Evolutionary conservation across 1,284 basidiomycete species (phyloP).

Genomic region (Tylopilus orsonianus): DNA sequence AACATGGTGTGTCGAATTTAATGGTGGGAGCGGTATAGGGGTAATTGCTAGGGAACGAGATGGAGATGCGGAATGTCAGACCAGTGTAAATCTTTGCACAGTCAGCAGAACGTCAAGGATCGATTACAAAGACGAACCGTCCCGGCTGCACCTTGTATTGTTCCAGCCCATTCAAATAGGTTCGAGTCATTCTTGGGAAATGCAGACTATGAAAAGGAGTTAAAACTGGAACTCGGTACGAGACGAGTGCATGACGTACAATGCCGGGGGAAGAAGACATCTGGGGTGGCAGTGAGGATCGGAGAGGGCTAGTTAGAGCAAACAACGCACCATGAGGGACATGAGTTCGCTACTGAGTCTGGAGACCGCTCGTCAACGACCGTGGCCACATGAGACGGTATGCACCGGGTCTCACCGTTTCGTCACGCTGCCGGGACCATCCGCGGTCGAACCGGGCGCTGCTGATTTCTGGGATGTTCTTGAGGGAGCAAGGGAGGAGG

Average conservation of each 20-base stretch:
- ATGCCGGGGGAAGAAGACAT: conserved; percentile 85
- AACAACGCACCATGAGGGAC: conserved; percentile 73
- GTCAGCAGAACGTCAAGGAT: conserved; percentile 1
- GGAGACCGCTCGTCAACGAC: conserved; percentile 12
- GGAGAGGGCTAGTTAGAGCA: neutral
- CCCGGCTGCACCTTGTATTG: conserved; percentile 74
- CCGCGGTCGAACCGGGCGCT: conserved; percentile 47
- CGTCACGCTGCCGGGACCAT: conserved; percentile 71
- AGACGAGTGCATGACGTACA: conserved; percentile 42
- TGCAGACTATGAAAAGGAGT: conserved; percentile 57
- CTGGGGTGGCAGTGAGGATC: conserved; percentile 39
- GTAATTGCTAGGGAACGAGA: conserved; percentile 81
- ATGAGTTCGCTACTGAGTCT: conserved; percentile 80
- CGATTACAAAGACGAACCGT: conserved; percentile 42
- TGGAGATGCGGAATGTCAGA: conserved; percentile 75
- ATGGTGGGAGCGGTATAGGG: conserved; percentile 80
- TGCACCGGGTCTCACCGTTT: conserved; percentile 56
- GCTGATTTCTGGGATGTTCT: conserved; percentile 55
- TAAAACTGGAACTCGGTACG: conserved; percentile 5
- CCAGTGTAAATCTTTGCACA: conserved; percentile 67
- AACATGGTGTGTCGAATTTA: conserved; percentile 81
- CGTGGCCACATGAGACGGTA: conserved; percentile 6
- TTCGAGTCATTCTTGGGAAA: conserved; percentile 82
- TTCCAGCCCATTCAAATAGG: conserved; percentile 82
- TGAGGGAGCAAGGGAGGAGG: conserved; percentile 60